Percentiles rank a stretch among this genome's conserved stretches.
These are phyloP conservation scores for Pleurotus tuber-regium DNA, from an alignment of 768 basidiomycete genomes.

Conservation along the genomic window DNA sequence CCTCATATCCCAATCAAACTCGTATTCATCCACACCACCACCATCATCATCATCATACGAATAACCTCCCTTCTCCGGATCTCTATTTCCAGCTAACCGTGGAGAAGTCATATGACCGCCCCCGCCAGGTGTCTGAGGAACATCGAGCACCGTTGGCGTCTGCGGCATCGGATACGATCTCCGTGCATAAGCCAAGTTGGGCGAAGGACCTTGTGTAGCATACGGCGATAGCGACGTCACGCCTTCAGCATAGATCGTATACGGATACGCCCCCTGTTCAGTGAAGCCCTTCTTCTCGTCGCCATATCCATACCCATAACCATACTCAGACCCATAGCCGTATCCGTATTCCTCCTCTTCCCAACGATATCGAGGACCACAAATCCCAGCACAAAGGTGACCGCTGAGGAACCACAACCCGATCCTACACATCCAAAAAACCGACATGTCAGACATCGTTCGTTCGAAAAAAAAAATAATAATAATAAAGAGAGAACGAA, in stretches of 20 bases:
- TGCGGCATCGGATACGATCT: constrained; percentile 9
- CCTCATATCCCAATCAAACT: constrained; percentile 13
- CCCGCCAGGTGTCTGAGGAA: background rate
- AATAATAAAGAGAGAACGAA: background rate
- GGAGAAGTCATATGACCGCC: constrained; percentile 18
- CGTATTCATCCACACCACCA: no score
- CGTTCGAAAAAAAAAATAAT: constrained; percentile 7
- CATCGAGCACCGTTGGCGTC: constrained; percentile 1
- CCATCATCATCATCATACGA: constrained; percentile 1
- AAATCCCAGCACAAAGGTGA: constrained; percentile 75
- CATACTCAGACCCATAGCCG: no score
- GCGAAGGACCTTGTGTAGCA: background rate
- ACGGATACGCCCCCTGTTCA: constrained; percentile 48
- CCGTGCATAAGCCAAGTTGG: background rate
- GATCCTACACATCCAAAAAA: constrained; percentile 45
- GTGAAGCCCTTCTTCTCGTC: constrained; percentile 55
- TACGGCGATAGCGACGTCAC: background rate
- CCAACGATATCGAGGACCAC: constrained; percentile 82
- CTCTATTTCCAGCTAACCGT: background rate
- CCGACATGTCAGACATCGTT: no score
- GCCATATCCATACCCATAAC: no score
- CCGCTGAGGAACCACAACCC: constrained; percentile 80
- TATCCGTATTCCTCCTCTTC: constrained; percentile 60
- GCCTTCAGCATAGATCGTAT: constrained; percentile 20
- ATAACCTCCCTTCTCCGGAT: background rate